Evolutionary conservation across 129 eudicot genomes (phyloP), one percentile per base, ranked within the genome.

Genomic region (Artemisia tridentata): DNA sequence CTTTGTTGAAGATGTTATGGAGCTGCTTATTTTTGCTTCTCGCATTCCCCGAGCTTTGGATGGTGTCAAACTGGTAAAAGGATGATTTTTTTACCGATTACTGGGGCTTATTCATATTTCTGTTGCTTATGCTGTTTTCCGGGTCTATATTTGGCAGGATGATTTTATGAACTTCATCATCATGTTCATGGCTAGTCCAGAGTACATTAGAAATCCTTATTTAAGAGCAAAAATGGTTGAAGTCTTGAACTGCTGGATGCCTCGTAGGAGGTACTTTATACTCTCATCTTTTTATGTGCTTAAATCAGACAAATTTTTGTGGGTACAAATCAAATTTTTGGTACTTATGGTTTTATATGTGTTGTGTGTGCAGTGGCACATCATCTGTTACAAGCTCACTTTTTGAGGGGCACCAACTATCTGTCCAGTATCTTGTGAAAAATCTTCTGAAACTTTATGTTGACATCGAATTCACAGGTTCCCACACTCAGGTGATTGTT

Each of bases 101-200:
- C n/a, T 12, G n/a, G 21, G 45, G 55, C 52, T 34, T 57, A 46
- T 11, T 62, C 20, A 11, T 27, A 11, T 46, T 66, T 16, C 67
- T 47, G 34, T 69, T 48, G 53, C 38, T 17, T 27, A 51, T 46
- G 58, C 10, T 15, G 29, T 66, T 63, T 20, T 50, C 1, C 23
- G 8, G 1, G 56, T 53, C 13, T 50, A 65, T 60, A 29, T 63
- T 64, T 80, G 69, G 72, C 84, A 93, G 98, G 98, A 93, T 80
- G 98, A 89, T 47, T 93, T 89, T 74, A 90, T 93, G 97, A 93
- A 93, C 74, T 93, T 93, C 83, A 93, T 93, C 70, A 93, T 93
- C 65, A 93, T 90, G 97, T 90, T 93, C 85, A 93, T 93, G 99
- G 99, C 88, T 21, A 93, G 96, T 83, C 99, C 99, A 31, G 96